Conservation (phyloP, 2,329 filamentous ascomycete genomes). For the Ophiostoma fasciatum region DNA sequence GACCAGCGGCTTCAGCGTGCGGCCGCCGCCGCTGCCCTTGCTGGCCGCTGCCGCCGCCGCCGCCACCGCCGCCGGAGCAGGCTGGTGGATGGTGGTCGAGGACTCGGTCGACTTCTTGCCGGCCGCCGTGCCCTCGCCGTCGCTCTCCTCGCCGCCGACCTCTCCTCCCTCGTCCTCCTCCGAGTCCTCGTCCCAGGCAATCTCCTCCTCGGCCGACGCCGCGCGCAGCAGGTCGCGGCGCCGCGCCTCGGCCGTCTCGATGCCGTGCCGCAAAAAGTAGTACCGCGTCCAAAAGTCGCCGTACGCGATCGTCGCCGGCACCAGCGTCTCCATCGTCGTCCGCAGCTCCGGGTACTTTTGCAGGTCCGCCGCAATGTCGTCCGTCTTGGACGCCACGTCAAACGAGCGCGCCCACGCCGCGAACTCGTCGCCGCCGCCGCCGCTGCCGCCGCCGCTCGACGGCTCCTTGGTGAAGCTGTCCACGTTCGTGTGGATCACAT, state of each 20-base stretch:
- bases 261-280: conserved; percentile 83
- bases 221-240: conserved; percentile 78
- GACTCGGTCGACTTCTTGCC: conserved; percentile 34
- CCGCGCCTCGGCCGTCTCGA: conserved; percentile 84
- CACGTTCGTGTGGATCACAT: conserved; percentile 78
- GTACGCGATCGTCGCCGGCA: conserved; percentile 88
- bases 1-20: too few species aligned
- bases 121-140: background rate
- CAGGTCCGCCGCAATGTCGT: conserved; percentile 65
- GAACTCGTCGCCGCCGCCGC: conserved; percentile 64
- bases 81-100: conserved; percentile 45
- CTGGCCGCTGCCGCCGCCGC: conserved; percentile 14
- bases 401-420: conserved; percentile 59
- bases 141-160: conserved; percentile 16
- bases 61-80: conserved; percentile 20
- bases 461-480: conserved; percentile 79
- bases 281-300: conserved; percentile 85
- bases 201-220: conserved; percentile 57
- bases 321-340: conserved; percentile 82
- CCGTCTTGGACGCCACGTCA: conserved; percentile 70
- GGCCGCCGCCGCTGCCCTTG: conserved; percentile 16
- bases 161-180: conserved; percentile 14
- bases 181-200: conserved; percentile 49
- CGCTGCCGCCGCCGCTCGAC: conserved; percentile 23
- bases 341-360: conserved; percentile 77